phyloP scores from a whole-genome alignment of 1,284 basidiomycete species.

The Ceratobasidium sp. region DNA sequence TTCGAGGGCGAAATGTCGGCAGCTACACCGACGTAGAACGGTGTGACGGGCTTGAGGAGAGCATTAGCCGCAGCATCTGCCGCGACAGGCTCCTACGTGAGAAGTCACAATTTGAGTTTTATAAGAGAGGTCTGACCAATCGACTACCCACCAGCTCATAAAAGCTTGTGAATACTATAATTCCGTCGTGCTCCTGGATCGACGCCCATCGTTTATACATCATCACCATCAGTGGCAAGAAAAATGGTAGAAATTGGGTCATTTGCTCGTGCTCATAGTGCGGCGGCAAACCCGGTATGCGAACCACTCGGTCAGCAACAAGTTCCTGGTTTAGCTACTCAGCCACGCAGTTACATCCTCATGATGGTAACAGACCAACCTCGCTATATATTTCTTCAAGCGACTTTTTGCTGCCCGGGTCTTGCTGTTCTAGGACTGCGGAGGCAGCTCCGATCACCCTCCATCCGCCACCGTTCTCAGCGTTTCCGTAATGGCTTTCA shows the following conservation, averaged over 20 bases:
- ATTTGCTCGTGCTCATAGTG: constrained; percentile 30
- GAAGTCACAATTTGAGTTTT: not conserved
- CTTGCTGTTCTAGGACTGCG: not conserved
- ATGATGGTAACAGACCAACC: not conserved
- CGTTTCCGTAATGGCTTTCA: constrained; percentile 9
- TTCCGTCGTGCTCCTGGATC: constrained; percentile 1
- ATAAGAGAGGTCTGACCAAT: not conserved
- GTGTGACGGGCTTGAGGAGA: not conserved
- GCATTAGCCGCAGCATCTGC: not conserved
- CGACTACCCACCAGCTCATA: constrained; percentile 19
- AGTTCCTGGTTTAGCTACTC: not conserved
- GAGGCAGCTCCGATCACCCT: not conserved
- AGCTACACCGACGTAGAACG: constrained; percentile 16
- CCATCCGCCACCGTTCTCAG: constrained; percentile 1
- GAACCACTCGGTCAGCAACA: constrained; percentile 13
- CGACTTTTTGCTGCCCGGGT: not conserved
- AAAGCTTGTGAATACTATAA: not conserved
- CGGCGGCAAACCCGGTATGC: constrained; percentile 13
- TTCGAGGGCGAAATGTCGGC: not conserved
- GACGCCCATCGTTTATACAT: constrained; percentile 8
- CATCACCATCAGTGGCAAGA: not conserved
- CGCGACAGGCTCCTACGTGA: constrained; percentile 12
- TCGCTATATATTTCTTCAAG: not conserved
- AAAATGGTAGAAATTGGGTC: not conserved
- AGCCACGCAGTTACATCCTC: not conserved